These are phyloP conservation scores for Ceratocystis destructans DNA, from an alignment of 2,329 filamentous ascomycete genomes.

Conservation along the genomic window DNA sequence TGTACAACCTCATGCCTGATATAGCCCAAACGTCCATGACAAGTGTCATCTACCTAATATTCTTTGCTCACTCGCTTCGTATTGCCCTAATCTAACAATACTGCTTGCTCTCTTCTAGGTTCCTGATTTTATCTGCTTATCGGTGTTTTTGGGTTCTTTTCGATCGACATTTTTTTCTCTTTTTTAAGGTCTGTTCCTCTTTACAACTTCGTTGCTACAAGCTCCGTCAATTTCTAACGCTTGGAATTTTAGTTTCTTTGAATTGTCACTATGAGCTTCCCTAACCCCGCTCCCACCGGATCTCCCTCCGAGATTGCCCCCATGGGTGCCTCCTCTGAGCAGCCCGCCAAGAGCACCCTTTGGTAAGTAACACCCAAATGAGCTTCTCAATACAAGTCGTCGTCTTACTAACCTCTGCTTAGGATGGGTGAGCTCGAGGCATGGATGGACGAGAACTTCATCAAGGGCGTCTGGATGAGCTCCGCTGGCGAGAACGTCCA, in stretches of 20 bases:
- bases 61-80: neutral
- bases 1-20: neutral
- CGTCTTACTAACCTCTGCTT: slow-evolving; percentile 9
- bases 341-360: slow-evolving; percentile 44
- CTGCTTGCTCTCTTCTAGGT: neutral
- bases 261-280: slow-evolving; percentile 20
- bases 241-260: neutral
- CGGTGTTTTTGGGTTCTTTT: slow-evolving; percentile 15
- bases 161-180: slow-evolving; percentile 10
- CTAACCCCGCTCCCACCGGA: slow-evolving; percentile 19
- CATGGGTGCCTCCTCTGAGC: slow-evolving; percentile 26
- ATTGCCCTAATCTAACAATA: neutral
- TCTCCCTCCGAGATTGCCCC: slow-evolving; percentile 25
- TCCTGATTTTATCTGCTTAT: slow-evolving; percentile 12
- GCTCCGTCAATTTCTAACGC: neutral
- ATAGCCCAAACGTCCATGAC: neutral
- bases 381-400: neutral
- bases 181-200: slow-evolving; percentile 1
- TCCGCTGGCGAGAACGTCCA: slow-evolving; percentile 89
- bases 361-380: slow-evolving; percentile 31
- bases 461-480: slow-evolving; percentile 80
- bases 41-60: neutral
- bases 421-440: slow-evolving; percentile 99
- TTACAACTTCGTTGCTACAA: neutral
- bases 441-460: slow-evolving; percentile 99